phyloP scores from a whole-genome alignment of 2,329 filamentous ascomycete genomes.

The Pseudogymnoascus sp. region DNA sequence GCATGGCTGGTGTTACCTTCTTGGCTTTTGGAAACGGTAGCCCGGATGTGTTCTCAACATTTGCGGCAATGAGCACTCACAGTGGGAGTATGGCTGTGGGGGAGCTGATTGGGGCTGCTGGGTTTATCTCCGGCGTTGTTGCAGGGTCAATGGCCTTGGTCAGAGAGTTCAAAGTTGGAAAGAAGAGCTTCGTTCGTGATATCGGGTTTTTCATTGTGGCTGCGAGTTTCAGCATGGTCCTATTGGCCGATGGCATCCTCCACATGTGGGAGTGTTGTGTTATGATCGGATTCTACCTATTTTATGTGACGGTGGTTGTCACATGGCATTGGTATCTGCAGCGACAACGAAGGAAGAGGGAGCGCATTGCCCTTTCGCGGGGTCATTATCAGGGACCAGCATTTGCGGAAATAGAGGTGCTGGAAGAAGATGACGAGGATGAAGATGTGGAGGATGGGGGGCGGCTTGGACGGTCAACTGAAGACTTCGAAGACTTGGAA shows the following conservation, averaged over 20 bases:
- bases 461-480: slow-evolving; percentile 13
- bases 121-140: slow-evolving; percentile 94
- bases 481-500: slow-evolving; percentile 27
- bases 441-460: slow-evolving; percentile 45
- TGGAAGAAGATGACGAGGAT: slow-evolving; percentile 57
- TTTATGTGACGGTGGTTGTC: slow-evolving; percentile 85
- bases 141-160: slow-evolving; percentile 96
- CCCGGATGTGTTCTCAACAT: slow-evolving; percentile 96
- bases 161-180: slow-evolving; percentile 86
- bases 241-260: slow-evolving; percentile 76
- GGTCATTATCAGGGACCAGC: slow-evolving; percentile 60
- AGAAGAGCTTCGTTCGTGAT: slow-evolving; percentile 83
- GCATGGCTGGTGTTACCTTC: slow-evolving; percentile 91
- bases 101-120: slow-evolving; percentile 87
- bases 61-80: slow-evolving; percentile 94
- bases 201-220: slow-evolving; percentile 87
- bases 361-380: slow-evolving; percentile 63
- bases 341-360: slow-evolving; percentile 49
- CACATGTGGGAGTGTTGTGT: slow-evolving; percentile 79
- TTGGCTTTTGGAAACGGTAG: slow-evolving; percentile 96
- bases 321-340: slow-evolving; percentile 83
- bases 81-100: slow-evolving; percentile 95
- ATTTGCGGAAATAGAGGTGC: slow-evolving; percentile 44
- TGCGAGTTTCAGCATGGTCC: slow-evolving; percentile 76
- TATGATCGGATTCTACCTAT: slow-evolving; percentile 87